Evolutionary conservation across 805 yeast species (phyloP), one percentile per base, ranked within the genome.

Genomic region (Kregervanrija pseudodelftensis): DNA sequence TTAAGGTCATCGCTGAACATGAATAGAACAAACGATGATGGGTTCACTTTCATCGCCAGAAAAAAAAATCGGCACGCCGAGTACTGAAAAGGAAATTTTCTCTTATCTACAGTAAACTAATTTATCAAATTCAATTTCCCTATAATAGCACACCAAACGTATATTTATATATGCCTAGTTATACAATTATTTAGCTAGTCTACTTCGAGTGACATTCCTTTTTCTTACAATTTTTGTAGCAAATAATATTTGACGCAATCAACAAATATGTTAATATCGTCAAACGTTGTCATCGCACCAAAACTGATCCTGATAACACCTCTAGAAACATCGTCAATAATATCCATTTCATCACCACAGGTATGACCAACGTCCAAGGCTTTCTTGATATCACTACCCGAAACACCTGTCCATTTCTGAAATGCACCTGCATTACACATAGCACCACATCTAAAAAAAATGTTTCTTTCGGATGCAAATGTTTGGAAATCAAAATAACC

Each of bases 401-500:
- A 22, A 22, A 22, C 7, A 8, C 28, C 28, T 22, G 28, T 22
- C 28, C 28, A 59, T n/a, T 52, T 45, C 9, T 58, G 50, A 12
- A 66, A 60, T 1, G 68, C 69, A 2, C 76, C 76, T 13, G 63
- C 58, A 43, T 71, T 72, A 49, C 76, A 72, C 12, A 70, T 51
- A 0, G 73, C 66, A 3, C 76, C 76, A 1, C 70, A 64, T 15
- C 76, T 55, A 4, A 72, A 40, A 8, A 66, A 59, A 8, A 72
- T 60, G 22, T 58, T 56, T 12, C 52, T 50, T 3, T 63, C 45
- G 0, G 63, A 50, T 3, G 63, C 60, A 9, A 60, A 54, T 33
- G 55, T 58, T 30, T 65, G 72, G 48, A 71, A 64, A 40, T 68
- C 69, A 37, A 66, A 49, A 46, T 68, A 71, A 2, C 74, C 74